phyloP scores from a whole-genome alignment of 176 grass and related monocot species.

The Lolium perenne region DNA sequence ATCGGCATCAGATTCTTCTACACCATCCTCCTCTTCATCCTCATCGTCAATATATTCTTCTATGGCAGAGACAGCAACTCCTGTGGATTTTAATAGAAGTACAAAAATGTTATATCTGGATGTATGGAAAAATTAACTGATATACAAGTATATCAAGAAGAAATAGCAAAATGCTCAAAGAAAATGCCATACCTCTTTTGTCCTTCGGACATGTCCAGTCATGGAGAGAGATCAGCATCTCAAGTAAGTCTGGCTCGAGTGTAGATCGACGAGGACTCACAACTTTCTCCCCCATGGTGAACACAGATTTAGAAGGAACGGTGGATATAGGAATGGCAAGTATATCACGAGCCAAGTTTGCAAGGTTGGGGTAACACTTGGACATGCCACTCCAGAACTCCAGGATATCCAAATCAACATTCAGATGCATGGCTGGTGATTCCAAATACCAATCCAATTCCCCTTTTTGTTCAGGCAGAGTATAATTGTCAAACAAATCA shows the following conservation, averaged over 20 bases:
- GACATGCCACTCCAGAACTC: constrained; percentile 40
- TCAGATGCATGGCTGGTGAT: constrained; percentile 33
- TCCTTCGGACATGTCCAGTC: constrained; percentile 44
- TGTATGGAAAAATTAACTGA: neutral
- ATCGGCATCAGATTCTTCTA: neutral
- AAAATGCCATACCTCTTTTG: neutral
- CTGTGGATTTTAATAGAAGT: neutral
- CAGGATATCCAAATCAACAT: constrained; percentile 31
- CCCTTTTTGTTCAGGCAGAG: neutral
- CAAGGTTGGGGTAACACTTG: constrained; percentile 39
- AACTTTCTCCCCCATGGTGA: constrained; percentile 12
- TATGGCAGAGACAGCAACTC: neutral
- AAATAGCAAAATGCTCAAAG: neutral
- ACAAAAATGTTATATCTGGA: neutral
- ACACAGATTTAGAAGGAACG: constrained; percentile 26
- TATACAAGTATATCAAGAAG: neutral
- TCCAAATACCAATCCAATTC: constrained; percentile 41
- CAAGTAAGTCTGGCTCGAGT: constrained; percentile 22
- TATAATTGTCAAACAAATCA: constrained; percentile 41
- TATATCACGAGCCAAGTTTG: constrained; percentile 40
- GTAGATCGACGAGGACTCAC: neutral
- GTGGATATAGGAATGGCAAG: constrained; percentile 35
- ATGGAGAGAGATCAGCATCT: constrained; percentile 37
- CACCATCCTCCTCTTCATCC: neutral
- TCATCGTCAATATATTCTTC: constrained; percentile 1